Base-by-base conservation (phyloP, 768 basidiomycete species). In the Kwoniella sp. region DNA sequence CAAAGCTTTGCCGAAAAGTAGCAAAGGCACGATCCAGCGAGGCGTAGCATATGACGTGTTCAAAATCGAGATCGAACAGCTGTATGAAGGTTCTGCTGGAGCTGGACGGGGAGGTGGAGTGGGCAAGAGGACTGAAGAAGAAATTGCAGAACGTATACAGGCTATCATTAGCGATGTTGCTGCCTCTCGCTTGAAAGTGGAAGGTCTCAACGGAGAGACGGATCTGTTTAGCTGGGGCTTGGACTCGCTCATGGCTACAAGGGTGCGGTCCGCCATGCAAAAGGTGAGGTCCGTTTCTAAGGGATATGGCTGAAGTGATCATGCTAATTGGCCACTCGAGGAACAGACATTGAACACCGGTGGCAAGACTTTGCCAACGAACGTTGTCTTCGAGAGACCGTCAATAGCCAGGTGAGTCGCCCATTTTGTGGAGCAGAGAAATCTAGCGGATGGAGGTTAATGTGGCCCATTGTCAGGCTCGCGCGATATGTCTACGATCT, bases 11-110 rank as follows among this genome's bases (percentile, higher is more conserved):
- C 79, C 79, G 19, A 78, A 75, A 58, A 74, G 76, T 48, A 77
- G 76, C 60, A 80, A 80, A 65, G 79, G 79, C 13, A 78, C 78
- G 1, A 55, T 79, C 6, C 78, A 78, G 57, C 40, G 78, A n/a
- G 78, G 78, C 4, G 51, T 74, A 25, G 79, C 76, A 1, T 75
- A 80, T 51, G 69, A 79, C 2, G 67, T 68, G 2, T 79, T 69
- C 65, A 67, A 55, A n/a, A 30, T 63, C 9, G 74, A 73, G 58
- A 79, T 79, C 55, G 67, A 71, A 2, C 25, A 33, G 33, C 29
- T 77, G 27, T 80, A 78, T 58, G 12, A 62, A 9, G 27, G 12
- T 6, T 22, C 24, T 22, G 40, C 40, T 19, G 17, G 17, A 15
- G 37, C 8, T 2, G 26, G 25, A 0, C 46, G 19, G 9, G 30